These are phyloP conservation scores for Dunaliella primolecta DNA, from an alignment of 139 green algal species.

Conservation along the genomic window DNA sequence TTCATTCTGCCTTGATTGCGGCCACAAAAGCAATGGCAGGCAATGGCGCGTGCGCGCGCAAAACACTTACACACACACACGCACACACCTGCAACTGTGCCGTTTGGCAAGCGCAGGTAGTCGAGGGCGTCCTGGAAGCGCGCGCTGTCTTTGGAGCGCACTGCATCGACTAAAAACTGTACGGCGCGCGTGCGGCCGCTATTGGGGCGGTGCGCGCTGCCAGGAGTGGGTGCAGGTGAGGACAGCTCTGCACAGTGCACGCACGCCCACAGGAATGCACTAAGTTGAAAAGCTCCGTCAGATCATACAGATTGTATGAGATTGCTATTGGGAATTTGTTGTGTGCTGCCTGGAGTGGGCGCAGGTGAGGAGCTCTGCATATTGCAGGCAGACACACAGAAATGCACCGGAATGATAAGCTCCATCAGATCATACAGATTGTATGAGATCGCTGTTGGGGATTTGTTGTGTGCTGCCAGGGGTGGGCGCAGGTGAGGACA, in stretches of 20 bases:
- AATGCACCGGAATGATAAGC: too few relatives aligned
- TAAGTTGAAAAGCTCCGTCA: too few relatives aligned
- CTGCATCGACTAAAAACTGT: slow-evolving; percentile 45
- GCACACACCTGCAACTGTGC: slow-evolving; percentile 12
- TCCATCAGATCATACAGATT: too few relatives aligned
- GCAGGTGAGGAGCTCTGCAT: too few relatives aligned
- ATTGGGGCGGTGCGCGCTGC: slow-evolving; percentile 15
- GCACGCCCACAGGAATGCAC: not conserved
- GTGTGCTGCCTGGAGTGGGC: too few relatives aligned
- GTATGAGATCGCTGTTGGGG: slow-evolving; percentile 15
- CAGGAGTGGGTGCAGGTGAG: slow-evolving; percentile 3
- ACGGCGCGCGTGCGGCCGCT: slow-evolving; percentile 29
- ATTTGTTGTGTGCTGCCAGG: slow-evolving; percentile 15
- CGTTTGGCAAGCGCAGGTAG: slow-evolving; percentile 12
- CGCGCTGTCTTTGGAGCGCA: slow-evolving; percentile 38
- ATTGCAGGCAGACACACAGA: too few relatives aligned
- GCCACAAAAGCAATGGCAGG: too few relatives aligned
- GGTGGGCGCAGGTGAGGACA: slow-evolving; percentile 1
- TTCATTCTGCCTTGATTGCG: too few relatives aligned
- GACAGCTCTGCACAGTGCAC: not conserved
- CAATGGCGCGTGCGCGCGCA: too few relatives aligned
- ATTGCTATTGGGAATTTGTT: slow-evolving; percentile 27
- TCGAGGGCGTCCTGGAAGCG: slow-evolving; percentile 29
- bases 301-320: slow-evolving; percentile 24
- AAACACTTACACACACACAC: too few relatives aligned